Base-by-base conservation (phyloP, 768 basidiomycete species). In the Boletus sp. region DNA sequence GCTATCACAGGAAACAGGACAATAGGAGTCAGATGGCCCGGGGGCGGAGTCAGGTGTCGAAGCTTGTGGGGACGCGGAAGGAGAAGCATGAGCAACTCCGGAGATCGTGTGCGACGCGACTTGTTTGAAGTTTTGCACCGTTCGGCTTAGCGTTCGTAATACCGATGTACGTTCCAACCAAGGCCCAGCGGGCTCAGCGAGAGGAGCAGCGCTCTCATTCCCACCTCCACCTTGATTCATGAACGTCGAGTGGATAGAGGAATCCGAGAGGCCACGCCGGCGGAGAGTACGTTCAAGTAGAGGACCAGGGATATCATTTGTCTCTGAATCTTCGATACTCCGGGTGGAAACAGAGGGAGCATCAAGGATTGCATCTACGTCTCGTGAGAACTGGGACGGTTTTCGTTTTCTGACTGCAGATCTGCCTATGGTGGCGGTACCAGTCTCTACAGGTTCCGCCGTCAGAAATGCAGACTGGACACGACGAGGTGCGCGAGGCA, bases 161-260 rank as follows among this genome's bases (percentile, higher is more conserved):
- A 86, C 80, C 1, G 82, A 80, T 21, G 70, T 68, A 48, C 73
- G 66, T 47, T 78, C 77, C 29, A 73, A 62, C 75, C 74, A 75
- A 23, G 67, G 64, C 30, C 63, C 65, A 41, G 23, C 27, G 34
- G 41, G 47, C 37, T 47, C 57, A 38, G 17, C 39, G 43, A 51
- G 43, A 40, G 42, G 34, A 38, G 17, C 1, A 34, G 4, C 5
- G 13, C 7, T 44, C 35, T 54, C 44, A 27, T 46, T 47, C 55
- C 51, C 23, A 30, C 74, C 72, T n/a, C 75, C 76, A 5, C 69
- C 75, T 45, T 88, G 81, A 51, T 72, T 77, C 55, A 84, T 74
- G 71, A 90, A 96, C 0, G 91, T 91, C 5, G 91, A 88, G 57
- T 85, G 90, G 56, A 98, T 93, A 2, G 92, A 95, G 1, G 93